Conservation (phyloP, 1,284 basidiomycete genomes). For the Chiua sp. region DNA sequence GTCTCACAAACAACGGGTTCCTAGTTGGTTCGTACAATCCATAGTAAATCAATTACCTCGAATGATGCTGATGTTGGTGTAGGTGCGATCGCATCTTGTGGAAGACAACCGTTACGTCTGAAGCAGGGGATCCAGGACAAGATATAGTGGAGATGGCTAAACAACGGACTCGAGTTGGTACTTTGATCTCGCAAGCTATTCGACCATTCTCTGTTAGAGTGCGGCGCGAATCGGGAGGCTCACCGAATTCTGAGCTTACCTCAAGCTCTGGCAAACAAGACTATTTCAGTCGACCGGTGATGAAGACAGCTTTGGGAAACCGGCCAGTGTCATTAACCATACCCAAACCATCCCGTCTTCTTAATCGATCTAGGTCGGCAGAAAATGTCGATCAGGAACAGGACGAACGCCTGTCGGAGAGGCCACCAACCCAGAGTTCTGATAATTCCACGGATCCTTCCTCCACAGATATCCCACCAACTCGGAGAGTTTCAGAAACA, state of each 20-base stretch:
- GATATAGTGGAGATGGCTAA: slow-evolving; percentile 40
- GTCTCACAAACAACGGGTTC: slow-evolving; percentile 80
- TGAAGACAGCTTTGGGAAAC: slow-evolving; percentile 14
- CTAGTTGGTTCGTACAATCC: slow-evolving; percentile 64
- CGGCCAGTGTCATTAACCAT: slow-evolving; percentile 31
- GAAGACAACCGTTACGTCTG: slow-evolving; percentile 68
- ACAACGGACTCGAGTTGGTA: slow-evolving; percentile 53
- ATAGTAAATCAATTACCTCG: neutral
- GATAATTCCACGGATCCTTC: slow-evolving; percentile 24
- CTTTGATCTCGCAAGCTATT: slow-evolving; percentile 60
- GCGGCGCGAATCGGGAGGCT: slow-evolving; percentile 47
- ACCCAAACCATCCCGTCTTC: slow-evolving; percentile 23
- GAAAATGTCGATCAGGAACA: slow-evolving; percentile 20
- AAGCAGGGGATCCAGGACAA: slow-evolving; percentile 43
- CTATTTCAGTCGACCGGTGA: slow-evolving; percentile 21
- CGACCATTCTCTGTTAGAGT: slow-evolving; percentile 50
- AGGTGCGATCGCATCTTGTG: slow-evolving; percentile 84
- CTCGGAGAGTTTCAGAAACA: slow-evolving; percentile 5
- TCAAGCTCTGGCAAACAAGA: slow-evolving; percentile 26
- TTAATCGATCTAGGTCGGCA: slow-evolving; percentile 19
- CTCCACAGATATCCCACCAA: slow-evolving; percentile 12
- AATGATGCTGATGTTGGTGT: slow-evolving; percentile 8
- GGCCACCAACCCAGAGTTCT: slow-evolving; percentile 16
- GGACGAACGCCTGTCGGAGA: slow-evolving; percentile 11
- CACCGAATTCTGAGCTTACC: slow-evolving; percentile 35